Base-by-base conservation (phyloP, 2,329 filamentous ascomycete genomes). In the Aureobasidium lini region DNA sequence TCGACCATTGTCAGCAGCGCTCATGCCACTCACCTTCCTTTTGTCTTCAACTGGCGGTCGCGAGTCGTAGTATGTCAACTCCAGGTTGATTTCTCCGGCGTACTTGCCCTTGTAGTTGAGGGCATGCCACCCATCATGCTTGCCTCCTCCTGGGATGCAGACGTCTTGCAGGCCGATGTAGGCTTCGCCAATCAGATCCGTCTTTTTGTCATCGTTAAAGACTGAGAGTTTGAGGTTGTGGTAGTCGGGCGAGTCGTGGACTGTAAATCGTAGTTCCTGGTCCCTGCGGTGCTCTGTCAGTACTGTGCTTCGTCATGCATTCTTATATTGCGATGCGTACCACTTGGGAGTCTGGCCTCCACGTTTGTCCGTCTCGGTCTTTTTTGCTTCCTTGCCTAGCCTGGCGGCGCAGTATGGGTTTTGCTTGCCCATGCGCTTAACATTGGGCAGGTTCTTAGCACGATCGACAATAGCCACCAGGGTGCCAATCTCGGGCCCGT, bases 151-250 rank as follows among this genome's bases (percentile, higher is more conserved):
- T 1, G 85, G 79, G 18, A 92, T 81, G 63, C 99, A 83, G 66
- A 99, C 88, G 66, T 84, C 82, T 65, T 86, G 85, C 61, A 99
- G 79, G 69, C 89, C 88, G 61, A 97, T 84, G 87, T 90, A 96
- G 6, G 89, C 86, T 74, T 99, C 94, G 64, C 94, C 94, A 67
- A 99, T 96, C 64, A 99, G 75, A 66, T 99, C 94, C 0, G 93
- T 97, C 77, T 88, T 95, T 78, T 96, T 97, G 75, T 99, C 94
- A 69, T 99, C 94, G 71, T 96, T 96, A 77, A 99, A 99, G 6
- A 97, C 84, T 2, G 93, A 96, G 15, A 97, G 81, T 72, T 99
- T 99, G 60, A 99, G 81, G 71, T 92, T 90, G 75, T 90, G 91
- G 78, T 99, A 99, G 75, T 99, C 94, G 16, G 91, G 87, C 15